A percentile compares a stretch with the other conserved stretches of the same genome.
Evolutionary conservation across 176 grass and related monocot genomes (phyloP).

Genomic region (Musa schizocarpa): DNA sequence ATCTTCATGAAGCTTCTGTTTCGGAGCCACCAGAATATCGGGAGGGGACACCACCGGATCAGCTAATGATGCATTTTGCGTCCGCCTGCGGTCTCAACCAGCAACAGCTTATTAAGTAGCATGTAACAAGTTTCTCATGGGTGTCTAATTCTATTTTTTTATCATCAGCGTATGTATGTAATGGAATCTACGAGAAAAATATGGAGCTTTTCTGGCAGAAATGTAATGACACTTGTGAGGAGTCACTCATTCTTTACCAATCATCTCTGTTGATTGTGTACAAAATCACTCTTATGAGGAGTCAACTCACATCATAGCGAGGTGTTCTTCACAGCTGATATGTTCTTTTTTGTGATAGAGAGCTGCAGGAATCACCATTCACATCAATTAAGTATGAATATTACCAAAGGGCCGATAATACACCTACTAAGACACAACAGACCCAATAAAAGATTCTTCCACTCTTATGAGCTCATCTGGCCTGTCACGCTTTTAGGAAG

Average conservation of each 20-base stretch:
- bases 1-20: slow-evolving; percentile 50
- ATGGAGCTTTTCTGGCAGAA: no score
- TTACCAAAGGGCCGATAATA: slow-evolving; percentile 1
- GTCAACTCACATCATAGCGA: no score
- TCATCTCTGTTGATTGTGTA: no score
- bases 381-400: no score
- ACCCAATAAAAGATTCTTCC: background rate
- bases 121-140: no score
- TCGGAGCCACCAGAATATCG: slow-evolving; percentile 64
- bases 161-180: background rate
- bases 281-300: no score
- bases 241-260: no score
- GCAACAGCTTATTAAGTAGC: slow-evolving; percentile 66
- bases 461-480: slow-evolving; percentile 8
- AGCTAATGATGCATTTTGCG: slow-evolving; percentile 86
- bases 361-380: background rate
- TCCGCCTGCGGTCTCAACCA: slow-evolving; percentile 75
- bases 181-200: background rate
- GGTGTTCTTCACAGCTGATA: no score
- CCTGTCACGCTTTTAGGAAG: slow-evolving; percentile 1
- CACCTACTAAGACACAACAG: slow-evolving; percentile 1
- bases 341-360: no score
- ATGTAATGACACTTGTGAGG: no score
- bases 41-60: slow-evolving; percentile 67
- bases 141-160: background rate